Evolutionary conservation across 371 early-diverging fungal genomes (phyloP).

Genomic region (Mucor irregularis): DNA sequence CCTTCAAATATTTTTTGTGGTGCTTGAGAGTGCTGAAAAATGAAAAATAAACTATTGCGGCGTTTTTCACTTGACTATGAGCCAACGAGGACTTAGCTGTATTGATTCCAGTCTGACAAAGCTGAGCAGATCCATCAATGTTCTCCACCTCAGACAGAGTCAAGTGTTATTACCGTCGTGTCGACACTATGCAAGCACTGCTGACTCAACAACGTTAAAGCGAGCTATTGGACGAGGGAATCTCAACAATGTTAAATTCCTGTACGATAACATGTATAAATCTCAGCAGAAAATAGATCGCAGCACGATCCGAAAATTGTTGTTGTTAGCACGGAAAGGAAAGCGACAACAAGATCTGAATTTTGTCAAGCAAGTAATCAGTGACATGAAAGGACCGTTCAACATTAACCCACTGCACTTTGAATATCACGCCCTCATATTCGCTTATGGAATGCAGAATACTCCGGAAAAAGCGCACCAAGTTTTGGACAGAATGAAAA

Average conservation of each 20-base stretch:
- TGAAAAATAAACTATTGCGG: no score
- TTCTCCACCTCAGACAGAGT: no score
- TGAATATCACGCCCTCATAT: slow-evolving; percentile 45
- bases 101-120: no score
- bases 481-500: slow-evolving; percentile 34
- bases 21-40: no score
- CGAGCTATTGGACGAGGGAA: slow-evolving; percentile 11
- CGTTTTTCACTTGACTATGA: no score
- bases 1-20: no score
- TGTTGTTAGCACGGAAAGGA: slow-evolving; percentile 26
- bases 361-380: slow-evolving; percentile 23
- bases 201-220: background rate
- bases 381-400: slow-evolving; percentile 21
- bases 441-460: slow-evolving; percentile 35
- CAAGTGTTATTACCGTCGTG: background rate
- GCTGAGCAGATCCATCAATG: no score
- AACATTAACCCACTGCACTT: slow-evolving; percentile 17
- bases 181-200: background rate
- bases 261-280: slow-evolving; percentile 3
- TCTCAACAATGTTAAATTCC: background rate
- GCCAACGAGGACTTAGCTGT: no score
- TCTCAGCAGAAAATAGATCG: slow-evolving; percentile 14
- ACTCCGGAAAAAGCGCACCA: slow-evolving; percentile 23
- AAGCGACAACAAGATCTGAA: slow-evolving; percentile 19
- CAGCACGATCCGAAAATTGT: slow-evolving; percentile 13